Base-by-base conservation (phyloP, 1,284 basidiomycete species). In the Microbotryum silenes-acaulis region DNA sequence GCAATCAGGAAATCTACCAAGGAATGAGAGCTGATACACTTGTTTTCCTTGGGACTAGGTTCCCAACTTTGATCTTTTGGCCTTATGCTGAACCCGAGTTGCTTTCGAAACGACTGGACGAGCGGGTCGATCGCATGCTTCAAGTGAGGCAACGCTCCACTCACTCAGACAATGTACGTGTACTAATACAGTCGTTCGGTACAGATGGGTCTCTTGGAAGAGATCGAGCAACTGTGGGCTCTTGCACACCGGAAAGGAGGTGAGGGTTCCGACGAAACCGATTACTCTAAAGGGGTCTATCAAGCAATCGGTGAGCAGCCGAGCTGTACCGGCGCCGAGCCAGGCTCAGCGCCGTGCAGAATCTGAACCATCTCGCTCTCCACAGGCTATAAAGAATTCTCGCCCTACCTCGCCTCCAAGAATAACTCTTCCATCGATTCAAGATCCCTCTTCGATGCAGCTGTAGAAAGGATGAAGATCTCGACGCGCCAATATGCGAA, bases 401-500 rank as follows among this genome's bases (percentile, higher is more conserved):
- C 83, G 67, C 75, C 79, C 20, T 91, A 86, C 69, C 77, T 88
- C 59, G 72, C 58, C 23, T 31, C 44, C 54, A 76, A 75, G 23
- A 75, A 81, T 9, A 76, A 80, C 65, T 65, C 75, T 44, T 6
- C 72, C 66, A 10, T 59, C 59, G 44, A 56, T 71, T 52, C 20
- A 14, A 49, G 16, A n/a, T 46, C 50, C 6, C 56, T 76, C 7
- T 89, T 88, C 69, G 63, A 74, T 9, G 75, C 77, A 21, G 89
- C 88, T 0, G 77, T 90, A 1, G 84, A 87, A 47, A 80, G 81
- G 23, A 97, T 91, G 83, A 96, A 97, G 75, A 75, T 82, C 0
- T 86, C 87, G 0, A 99, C 94, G 1, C 79, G 89, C 21, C 88
- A 91, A 75, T 99, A 98, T 72, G 91, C 96, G 0, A 91, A 88